Base-by-base conservation (phyloP, 495 filamentous ascomycete genomes). In the Diplogelasinospora grovesii region DNA sequence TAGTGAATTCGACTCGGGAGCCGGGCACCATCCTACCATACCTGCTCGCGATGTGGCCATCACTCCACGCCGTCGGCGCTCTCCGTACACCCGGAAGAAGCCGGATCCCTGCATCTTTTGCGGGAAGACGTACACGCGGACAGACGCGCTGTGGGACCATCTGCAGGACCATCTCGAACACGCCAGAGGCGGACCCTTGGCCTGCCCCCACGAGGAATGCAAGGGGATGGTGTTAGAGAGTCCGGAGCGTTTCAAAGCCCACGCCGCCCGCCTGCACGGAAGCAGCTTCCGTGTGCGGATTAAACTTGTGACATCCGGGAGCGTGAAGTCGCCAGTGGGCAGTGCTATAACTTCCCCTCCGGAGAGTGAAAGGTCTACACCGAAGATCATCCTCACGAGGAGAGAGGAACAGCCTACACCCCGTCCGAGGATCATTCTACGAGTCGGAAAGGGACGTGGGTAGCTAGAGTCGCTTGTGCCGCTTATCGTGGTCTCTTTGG, bases 51-150 rank as follows among this genome's bases (percentile, higher is more conserved):
- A 21, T 35, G 32, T 21, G 25, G 25, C 37, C 36, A 23, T 25
- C 22, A 37, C 35, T 25, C 23, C 37, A 8, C 2, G 5, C 25
- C 37, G 3, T 29, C 37, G 25, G 15, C 37, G 37, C 37, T 29
- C 37, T 39, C 35, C 19, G 18, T 39, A 29, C 25, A 21, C 37
- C 22, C 37, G 37, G 16, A 39, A 39, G 25, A 39, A 29, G 37
- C 37, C 37, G 37, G 37, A 44, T 1, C 35, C 43, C 14, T 46
- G 43, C 26, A 46, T 46, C 34, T 46, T 46, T 30, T 46, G 43
- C 43, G 43, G 43, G 34, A 46, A 46, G 35, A 20, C 5, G 27
- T 46, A 39, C 27, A 46, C 43, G 5, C 43, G 43, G 35, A 46
- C 23, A 31, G 13, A 24, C 25, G 35, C 9, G 22, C 34, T 46